Base-by-base conservation (phyloP, 2,329 filamentous ascomycete genomes). In the Neodidymelliopsis sp. region DNA sequence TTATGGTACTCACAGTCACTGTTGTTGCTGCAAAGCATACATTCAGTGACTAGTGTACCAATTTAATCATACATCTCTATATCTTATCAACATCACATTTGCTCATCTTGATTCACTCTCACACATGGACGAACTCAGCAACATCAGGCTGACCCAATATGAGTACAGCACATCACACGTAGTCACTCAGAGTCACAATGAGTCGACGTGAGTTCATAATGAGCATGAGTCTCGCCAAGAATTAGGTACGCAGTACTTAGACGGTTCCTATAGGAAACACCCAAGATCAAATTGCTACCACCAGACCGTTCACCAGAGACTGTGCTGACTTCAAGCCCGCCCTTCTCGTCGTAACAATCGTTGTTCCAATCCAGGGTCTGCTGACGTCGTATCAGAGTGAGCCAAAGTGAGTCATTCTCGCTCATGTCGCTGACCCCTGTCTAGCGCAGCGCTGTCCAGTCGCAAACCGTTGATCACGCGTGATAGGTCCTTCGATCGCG, bases 401-500 rank as follows among this genome's bases (percentile, higher is more conserved):
- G 11, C 28, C 8, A 38, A 34, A 34, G 28, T 59, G 59, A 62
- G 46, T 62, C 59, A 62, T 53, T 36, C 41, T 57, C 36, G 36
- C 54, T 57, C 54, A 60, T 20, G 22, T 22, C 22, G 22, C 22
- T 36, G 27, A 24, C 15, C 29, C 39, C 23, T 42, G 16, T 18
- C 40, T 43, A 43, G 40, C 30, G 40, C 40, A 12, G 11, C 36
- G 15, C 33, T 10, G 20, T 27, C 4, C 10, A 20, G 45, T 25
- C 10, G 11, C 18, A 16, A 30, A 30, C 37, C 36, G 19, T 31
- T 19, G 22, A 35, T 22, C 18, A 24, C 29, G 19, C 41, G 18
- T 18, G 18, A 29, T 41, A 24, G n/a, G n/a, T n/a, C n/a, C 18
- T 4, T 15, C 25, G 23, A 43, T 43, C 46, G 18, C 33, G 33